phyloP scores from a whole-genome alignment of 345 rosid species.

The Aquilaria yunnanensis region DNA sequence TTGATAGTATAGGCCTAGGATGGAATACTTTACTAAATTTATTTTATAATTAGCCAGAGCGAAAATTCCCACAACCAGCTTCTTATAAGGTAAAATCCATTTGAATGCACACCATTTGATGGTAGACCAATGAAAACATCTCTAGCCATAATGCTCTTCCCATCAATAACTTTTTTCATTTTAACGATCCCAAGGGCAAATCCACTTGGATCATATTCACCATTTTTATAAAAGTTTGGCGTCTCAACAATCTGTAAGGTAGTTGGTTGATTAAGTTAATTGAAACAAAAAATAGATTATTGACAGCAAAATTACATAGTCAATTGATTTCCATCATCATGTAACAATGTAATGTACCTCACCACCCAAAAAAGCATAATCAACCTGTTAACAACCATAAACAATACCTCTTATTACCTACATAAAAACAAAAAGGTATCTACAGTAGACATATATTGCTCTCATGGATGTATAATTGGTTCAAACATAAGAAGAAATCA shows the following conservation, averaged over 20 bases:
- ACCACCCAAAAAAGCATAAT: constrained; percentile 85
- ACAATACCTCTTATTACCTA: constrained; percentile 94
- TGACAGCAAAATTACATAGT: too few species aligned
- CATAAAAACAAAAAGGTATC: constrained; percentile 8
- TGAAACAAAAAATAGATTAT: not conserved
- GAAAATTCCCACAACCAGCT: constrained; percentile 24
- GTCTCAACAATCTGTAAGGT: constrained; percentile 82
- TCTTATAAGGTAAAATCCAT: constrained; percentile 92
- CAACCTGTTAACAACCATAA: constrained; percentile 82
- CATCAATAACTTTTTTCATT: constrained; percentile 74
- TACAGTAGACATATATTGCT: not conserved
- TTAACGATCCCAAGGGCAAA: constrained; percentile 89
- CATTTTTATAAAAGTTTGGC: constrained; percentile 83
- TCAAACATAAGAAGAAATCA: not conserved
- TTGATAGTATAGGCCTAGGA: too few species aligned
- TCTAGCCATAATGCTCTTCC: constrained; percentile 69
- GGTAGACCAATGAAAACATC: constrained; percentile 85
- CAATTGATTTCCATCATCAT: too few species aligned
- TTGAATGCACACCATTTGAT: constrained; percentile 92
- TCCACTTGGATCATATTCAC: constrained; percentile 91
- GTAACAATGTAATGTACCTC: constrained; percentile 42
- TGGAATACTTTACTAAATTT: too few species aligned
- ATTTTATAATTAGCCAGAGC: too few species aligned
- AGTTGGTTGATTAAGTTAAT: not conserved
- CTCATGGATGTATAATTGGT: not conserved